Conservation (phyloP, 2,329 filamentous ascomycete genomes). For the Sphaceloma murrayae region DNA sequence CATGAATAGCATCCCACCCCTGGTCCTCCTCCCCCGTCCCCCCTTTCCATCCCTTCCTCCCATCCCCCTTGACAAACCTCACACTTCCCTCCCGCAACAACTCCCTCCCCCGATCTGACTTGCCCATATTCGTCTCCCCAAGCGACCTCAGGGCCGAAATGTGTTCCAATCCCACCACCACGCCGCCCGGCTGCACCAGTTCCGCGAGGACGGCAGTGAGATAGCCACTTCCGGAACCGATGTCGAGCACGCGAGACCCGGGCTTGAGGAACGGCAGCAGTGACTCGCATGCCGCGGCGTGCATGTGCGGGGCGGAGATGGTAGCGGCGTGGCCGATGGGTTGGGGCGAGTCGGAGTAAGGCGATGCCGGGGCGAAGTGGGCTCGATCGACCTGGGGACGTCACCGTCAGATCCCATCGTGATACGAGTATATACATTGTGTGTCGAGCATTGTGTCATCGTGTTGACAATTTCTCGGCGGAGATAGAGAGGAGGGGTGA, state of each 20-base stretch:
- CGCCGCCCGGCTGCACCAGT: conserved; percentile 48
- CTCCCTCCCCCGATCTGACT: conserved; percentile 37
- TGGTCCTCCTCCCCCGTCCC: conserved; percentile 39
- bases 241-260: conserved; percentile 40
- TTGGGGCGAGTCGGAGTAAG: conserved; percentile 68
- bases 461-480: neutral
- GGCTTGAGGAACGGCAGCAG: conserved; percentile 50
- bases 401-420: neutral
- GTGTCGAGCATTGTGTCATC: neutral
- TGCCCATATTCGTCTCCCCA: conserved; percentile 34
- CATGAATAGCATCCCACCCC: conserved; percentile 88
- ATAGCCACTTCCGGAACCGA: conserved; percentile 52
- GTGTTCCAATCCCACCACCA: conserved; percentile 42
- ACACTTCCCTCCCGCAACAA: conserved; percentile 57
- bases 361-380: conserved; percentile 61
- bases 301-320: conserved; percentile 66
- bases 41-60: conserved; percentile 37
- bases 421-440: neutral
- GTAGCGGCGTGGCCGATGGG: conserved; percentile 58
- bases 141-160: conserved; percentile 39
- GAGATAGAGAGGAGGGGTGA: neutral
- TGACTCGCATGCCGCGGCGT: conserved; percentile 54
- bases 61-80: conserved; percentile 64
- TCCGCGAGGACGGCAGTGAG: conserved; percentile 81
- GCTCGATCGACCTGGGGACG: conserved; percentile 66